phyloP scores from a whole-genome alignment of 805 yeast species.

The Metschnikowia similis region DNA sequence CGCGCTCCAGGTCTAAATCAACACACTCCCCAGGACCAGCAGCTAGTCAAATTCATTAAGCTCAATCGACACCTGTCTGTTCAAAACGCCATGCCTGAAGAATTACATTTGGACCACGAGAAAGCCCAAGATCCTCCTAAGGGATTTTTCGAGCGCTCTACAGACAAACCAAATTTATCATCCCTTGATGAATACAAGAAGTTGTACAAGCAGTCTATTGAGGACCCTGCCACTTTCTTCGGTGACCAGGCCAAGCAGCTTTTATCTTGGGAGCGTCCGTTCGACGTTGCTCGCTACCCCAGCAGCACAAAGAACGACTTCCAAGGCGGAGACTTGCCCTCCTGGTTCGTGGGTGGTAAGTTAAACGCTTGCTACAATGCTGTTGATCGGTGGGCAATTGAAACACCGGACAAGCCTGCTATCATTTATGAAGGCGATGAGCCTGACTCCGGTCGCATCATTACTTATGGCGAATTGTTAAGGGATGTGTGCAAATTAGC shows the following conservation, averaged over 20 bases:
- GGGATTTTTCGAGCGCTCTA: conserved; percentile 17
- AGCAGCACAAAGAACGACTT: conserved; percentile 55
- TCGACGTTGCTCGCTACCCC: conserved; percentile 51
- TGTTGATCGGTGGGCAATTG: conserved; percentile 92
- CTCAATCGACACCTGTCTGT: neutral
- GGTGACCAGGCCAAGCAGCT: conserved; percentile 70
- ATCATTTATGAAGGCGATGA: conserved; percentile 94
- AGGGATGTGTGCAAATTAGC: conserved; percentile 84
- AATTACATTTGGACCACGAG: conserved; percentile 19
- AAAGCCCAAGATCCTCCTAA: conserved; percentile 18
- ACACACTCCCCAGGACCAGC: neutral
- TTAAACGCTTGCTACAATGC: conserved; percentile 90
- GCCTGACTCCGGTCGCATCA: conserved; percentile 61
- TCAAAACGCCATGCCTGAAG: conserved; percentile 14
- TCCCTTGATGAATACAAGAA: conserved; percentile 18
- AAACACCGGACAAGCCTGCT: conserved; percentile 79
- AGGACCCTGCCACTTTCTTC: conserved; percentile 76
- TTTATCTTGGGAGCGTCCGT: conserved; percentile 77
- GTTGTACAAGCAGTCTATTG: conserved; percentile 69
- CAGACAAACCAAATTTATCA: conserved; percentile 13
- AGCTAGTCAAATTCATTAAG: neutral
- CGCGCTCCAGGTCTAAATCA: neutral
- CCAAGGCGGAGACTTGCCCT: conserved; percentile 67
- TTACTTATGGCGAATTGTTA: conserved; percentile 84
- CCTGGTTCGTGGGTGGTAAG: conserved; percentile 91